Evolutionary conservation across 257 asterid species (phyloP).

Genomic region (Rehmannia glutinosa): DNA sequence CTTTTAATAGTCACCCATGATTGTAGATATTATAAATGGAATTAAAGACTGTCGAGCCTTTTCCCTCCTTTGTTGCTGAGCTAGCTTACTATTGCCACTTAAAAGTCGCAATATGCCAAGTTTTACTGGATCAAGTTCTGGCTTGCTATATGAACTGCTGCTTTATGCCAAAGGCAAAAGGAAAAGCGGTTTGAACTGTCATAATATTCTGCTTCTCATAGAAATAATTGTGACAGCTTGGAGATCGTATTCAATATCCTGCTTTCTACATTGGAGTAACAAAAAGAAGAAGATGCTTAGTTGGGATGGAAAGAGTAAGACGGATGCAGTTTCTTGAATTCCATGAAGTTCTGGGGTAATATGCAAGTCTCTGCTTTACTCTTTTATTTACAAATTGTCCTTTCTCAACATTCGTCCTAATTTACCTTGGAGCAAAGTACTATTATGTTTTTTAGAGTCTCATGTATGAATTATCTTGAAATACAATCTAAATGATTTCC

Average conservation of each 20-base stretch:
- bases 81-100: background rate
- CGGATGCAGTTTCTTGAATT: slow-evolving; percentile 66
- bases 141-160: background rate
- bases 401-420: background rate
- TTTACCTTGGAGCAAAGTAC: background rate
- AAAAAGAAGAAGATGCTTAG: slow-evolving; percentile 62
- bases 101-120: background rate
- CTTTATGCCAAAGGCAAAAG: slow-evolving; percentile 13
- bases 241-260: slow-evolving; percentile 43
- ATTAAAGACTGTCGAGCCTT: background rate
- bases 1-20: background rate
- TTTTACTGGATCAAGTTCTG: slow-evolving; percentile 4
- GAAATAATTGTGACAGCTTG: slow-evolving; percentile 45
- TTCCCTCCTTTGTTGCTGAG: background rate
- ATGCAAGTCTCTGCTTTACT: slow-evolving; percentile 5
- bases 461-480: background rate
- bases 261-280: slow-evolving; percentile 65
- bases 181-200: background rate
- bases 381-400: background rate
- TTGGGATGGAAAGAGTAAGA: slow-evolving; percentile 59
- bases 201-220: background rate
- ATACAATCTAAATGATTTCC: background rate
- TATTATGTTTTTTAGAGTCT: background rate
- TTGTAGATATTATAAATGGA: background rate
- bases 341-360: slow-evolving; percentile 75